Conservation (phyloP, 768 basidiomycete genomes). For the Xerocomus spinulosus region DNA sequence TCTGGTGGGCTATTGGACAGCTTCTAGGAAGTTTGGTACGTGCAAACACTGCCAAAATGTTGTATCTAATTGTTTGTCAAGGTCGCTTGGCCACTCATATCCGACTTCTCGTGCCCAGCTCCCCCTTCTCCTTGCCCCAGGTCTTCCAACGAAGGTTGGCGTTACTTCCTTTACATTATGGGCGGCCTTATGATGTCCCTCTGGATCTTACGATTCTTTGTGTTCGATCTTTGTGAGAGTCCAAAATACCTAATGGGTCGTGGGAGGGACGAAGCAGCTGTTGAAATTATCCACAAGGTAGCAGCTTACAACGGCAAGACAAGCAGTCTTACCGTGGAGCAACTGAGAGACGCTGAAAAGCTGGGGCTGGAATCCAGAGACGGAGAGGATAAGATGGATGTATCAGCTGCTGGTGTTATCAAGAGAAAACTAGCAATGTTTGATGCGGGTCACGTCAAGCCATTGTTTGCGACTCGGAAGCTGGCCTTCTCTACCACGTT, state of each 20-base stretch:
- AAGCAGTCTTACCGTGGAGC: conserved; percentile 46
- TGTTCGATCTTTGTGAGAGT: conserved; percentile 64
- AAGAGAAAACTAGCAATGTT: conserved; percentile 38
- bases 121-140: conserved; percentile 47
- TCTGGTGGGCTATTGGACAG: conserved; percentile 81
- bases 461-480: conserved; percentile 47
- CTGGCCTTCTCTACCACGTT: conserved; percentile 48
- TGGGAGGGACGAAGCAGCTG: conserved; percentile 57
- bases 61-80: conserved; percentile 18
- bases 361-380: conserved; percentile 6
- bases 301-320: conserved; percentile 56
- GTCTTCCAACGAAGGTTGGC: conserved; percentile 64
- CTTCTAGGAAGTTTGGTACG: conserved; percentile 51
- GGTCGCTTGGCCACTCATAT: conserved; percentile 71
- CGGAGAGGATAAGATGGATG: conserved; percentile 26
- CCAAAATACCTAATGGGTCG: conserved; percentile 71
- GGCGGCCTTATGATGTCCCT: conserved; percentile 65
- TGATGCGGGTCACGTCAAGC: conserved; percentile 39
- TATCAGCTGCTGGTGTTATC: conserved; percentile 35
- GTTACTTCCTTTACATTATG: conserved; percentile 70
- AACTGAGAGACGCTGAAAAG: conserved; percentile 33
- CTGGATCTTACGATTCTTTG: conserved; percentile 58
- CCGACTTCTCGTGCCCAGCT: conserved; percentile 57
- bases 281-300: conserved; percentile 56
- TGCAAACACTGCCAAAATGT: background rate